A percentile compares a stretch with the other conserved stretches of the same genome.
Conservation (phyloP, 2,329 filamentous ascomycete genomes). For the Gnomoniopsis sp. region DNA sequence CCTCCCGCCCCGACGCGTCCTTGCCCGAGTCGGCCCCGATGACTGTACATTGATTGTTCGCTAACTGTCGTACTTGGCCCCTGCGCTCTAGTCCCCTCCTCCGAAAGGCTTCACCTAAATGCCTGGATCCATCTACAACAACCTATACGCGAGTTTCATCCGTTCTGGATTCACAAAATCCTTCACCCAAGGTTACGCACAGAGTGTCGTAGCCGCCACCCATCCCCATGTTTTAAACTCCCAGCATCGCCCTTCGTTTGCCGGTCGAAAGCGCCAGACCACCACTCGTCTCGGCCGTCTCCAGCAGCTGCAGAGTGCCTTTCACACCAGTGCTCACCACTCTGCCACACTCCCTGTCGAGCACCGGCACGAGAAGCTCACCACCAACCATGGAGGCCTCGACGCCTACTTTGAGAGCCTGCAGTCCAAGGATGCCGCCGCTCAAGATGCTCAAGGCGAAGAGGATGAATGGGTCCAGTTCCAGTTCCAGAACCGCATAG, state of each 20-base stretch:
- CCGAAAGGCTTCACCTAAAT: constrained; percentile 80
- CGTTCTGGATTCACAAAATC: constrained; percentile 97
- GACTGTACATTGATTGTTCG: too few species aligned
- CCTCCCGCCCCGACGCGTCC: constrained; percentile 5
- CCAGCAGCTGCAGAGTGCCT: constrained; percentile 74
- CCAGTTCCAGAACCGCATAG: constrained; percentile 82
- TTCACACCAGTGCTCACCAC: constrained; percentile 58
- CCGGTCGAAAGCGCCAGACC: constrained; percentile 43
- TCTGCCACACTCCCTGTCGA: constrained; percentile 52
- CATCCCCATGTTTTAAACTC: constrained; percentile 74
- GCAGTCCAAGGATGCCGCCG: constrained; percentile 70
- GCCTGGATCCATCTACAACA: constrained; percentile 65
- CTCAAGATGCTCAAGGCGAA: constrained; percentile 44
- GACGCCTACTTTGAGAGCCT: constrained; percentile 91
- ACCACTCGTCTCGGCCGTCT: constrained; percentile 53
- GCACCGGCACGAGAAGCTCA: constrained; percentile 48
- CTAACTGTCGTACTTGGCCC: too few species aligned
- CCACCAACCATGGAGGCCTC: constrained; percentile 60
- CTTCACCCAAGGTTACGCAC: constrained; percentile 95
- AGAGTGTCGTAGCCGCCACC: constrained; percentile 93
- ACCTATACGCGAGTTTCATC: constrained; percentile 77
- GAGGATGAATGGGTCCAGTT: constrained; percentile 88
- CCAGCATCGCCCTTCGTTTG: constrained; percentile 64
- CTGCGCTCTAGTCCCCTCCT: constrained; percentile 37
- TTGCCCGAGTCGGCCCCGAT: constrained; percentile 1